Base-by-base conservation (phyloP, 495 filamentous ascomycete genomes). In the Recurvomyces mirabilis region DNA sequence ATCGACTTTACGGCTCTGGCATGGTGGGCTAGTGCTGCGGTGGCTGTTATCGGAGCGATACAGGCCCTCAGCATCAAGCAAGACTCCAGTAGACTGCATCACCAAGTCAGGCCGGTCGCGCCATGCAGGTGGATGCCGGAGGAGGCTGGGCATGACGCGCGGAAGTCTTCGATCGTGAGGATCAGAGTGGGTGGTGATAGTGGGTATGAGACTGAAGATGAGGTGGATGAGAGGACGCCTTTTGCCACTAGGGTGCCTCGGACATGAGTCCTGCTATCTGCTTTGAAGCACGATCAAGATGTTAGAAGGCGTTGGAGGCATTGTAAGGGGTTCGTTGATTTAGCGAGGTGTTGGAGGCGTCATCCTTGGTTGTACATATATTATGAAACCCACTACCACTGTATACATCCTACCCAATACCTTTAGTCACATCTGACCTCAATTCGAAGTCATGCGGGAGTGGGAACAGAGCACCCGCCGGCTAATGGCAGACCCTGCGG, bases 11-110 rank as follows among this genome's bases (percentile, higher is more conserved):
- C 82, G 1, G 80, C 77, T 6, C 55, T 91, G 22, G 77, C 84
- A 2, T 91, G 84, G 84, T 87, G 82, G 68, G 79, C 68, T 6
- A 86, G 81, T 54, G 66, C 72, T 1, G 21, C 82, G n/a, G 71
- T 87, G 15, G 84, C 84, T 7, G 49, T 81, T 1, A 36, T 81
- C 17, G 84, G 84, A 9, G 73, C 77, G 0, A 52, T 80, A 7
- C 84, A 91, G 49, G 68, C 83, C 24, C 78, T 81, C 49, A 72
- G 72, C 24, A 75, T 88, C 22, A 61, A 70, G 35, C 65, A 73
- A 20, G 68, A 61, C 43, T 42, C 43, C 26, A 51, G 41, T 10
- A 35, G 47, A 4, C 38, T 41, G 9, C 51, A 50, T 23, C 51
- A 54, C 23, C 25, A 37, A 10, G 34, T 54, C 25, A 35, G 42